These are phyloP conservation scores for Flaveria sonorensis DNA, from an alignment of 129 eudicot genomes.

Conservation along the genomic window DNA sequence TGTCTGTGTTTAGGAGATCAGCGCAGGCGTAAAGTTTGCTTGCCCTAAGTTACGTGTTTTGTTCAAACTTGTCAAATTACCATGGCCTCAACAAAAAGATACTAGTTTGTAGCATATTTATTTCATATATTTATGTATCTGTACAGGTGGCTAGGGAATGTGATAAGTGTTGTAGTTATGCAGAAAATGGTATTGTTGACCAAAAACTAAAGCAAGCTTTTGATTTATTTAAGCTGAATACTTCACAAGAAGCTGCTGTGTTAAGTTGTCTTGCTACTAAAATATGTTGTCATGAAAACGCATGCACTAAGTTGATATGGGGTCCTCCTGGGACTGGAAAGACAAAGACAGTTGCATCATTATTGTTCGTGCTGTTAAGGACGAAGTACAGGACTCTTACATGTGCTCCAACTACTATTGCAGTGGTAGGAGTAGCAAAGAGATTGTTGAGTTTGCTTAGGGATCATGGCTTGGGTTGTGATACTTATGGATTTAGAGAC, in stretches of 20 bases:
- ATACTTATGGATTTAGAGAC: constrained; percentile 66
- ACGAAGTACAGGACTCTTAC: constrained; percentile 53
- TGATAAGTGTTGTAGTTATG: constrained; percentile 32
- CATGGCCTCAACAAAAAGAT: background rate
- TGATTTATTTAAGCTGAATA: constrained; percentile 41
- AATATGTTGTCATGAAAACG: constrained; percentile 38
- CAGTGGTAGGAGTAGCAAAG: constrained; percentile 55
- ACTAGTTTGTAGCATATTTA: background rate
- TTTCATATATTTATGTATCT: background rate
- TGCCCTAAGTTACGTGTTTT: background rate
- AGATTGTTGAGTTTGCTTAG: constrained; percentile 33
- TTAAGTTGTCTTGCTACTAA: constrained; percentile 44
- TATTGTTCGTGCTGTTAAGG: constrained; percentile 39
- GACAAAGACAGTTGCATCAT: constrained; percentile 60
- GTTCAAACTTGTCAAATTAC: background rate
- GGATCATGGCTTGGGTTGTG: constrained; percentile 24
- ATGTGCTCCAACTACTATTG: constrained; percentile 80
- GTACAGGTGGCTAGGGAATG: constrained; percentile 44
- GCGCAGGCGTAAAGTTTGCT: background rate
- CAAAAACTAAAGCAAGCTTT: constrained; percentile 19
- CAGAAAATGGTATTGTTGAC: background rate
- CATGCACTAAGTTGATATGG: constrained; percentile 60
- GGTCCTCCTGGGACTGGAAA: constrained; percentile 95
- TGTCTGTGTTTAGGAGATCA: too few relatives aligned
- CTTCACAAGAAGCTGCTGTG: constrained; percentile 59